Evolutionary conservation across 768 basidiomycete species (phyloP), one percentile per base, ranked within the genome.

Genomic region (Leccinum obscurum): DNA sequence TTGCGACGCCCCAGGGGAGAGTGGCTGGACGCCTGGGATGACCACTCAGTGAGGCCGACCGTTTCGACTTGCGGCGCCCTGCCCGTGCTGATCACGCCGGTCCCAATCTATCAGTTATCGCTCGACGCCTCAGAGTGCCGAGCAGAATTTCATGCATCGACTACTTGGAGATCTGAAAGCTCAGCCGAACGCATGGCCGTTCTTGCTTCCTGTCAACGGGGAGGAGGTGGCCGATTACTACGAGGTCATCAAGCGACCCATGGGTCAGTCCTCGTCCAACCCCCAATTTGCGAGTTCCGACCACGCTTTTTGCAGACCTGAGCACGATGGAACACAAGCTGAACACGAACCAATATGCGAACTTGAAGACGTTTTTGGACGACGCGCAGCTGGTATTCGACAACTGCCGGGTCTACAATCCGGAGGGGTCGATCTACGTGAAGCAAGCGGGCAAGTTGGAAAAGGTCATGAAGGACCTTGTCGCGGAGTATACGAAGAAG

Each of bases 1-100:
- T 58, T 17, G 41, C 44, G 15, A 64, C 59, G 66, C 17, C 22
- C 56, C 59, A 94, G 93, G 85, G 46, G 94, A 96, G 73, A 93
- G 89, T 60, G 94, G 95, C 1, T 98, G 97, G 97, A 91, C 88
- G 49, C 86, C 88, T 9, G 87, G 86, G 58, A 89, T 94, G 84
- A 83, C 86, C 57, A 79, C 86, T 50, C 81, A 81, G 90, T 93
- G 72, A 71, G 87, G 76, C 41, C 50, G 41, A 49, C 17, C 15
- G 8, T 52, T 39, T 28, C 20, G 20, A 37, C 6, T 49, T 50
- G 22, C 24, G 49, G 3, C 13, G 28, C 41, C 24, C 17, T 35
- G 26, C 26, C 8, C 9, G 17, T 41, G 52, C 62, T 66, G 35
- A 68, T 50, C 53, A n/a, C n/a, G 44, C 13, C 6, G 15, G 7